Base-by-base conservation (phyloP, 345 rosid genomes). In the Bruguiera sexangula region DNA sequence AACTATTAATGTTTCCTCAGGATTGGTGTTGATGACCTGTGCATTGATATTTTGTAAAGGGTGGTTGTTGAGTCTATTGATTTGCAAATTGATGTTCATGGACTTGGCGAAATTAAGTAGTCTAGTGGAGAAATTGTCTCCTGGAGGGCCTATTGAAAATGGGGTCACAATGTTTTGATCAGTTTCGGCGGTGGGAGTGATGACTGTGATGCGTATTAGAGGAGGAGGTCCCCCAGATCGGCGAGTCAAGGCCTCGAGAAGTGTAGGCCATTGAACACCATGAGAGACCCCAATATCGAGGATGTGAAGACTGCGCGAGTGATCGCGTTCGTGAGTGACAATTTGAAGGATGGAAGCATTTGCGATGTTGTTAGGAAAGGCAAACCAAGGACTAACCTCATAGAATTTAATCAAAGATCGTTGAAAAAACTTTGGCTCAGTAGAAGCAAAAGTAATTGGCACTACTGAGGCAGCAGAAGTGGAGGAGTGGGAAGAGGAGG, bases 261-360 rank as follows among this genome's bases (percentile, higher is more conserved):
- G 87, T 10, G 90, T 94, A 6, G 97, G 98, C 97, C 97, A 94
- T 78, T 91, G 98, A 62, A 92, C 88, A 46, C 96, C 97, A 66
- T 94, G 97, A 65, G 98, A 94, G 58, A 91, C 93, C 16, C 98
- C 95, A 27, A 94, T 88, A 76, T 94, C 98, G 48, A 91, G 83
- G 72, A 94, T 80, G 76, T 94, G 98, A 50, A 91, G 83, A 69
- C 65, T 78, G 0, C 66, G 67, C 8, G 69, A 67, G 21, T 71
- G 71, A 53, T 73, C 80, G 30, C 67, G 67, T 21, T 79, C 84
- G 65, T 88, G 92, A 51, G 75, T 79, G 62, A 91, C 85, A 71
- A 89, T 76, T 76, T 94, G 97, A 60, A 91, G 85, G 73, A 94
- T 88, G 19, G 90, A 91, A 66, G 95, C 75, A 80, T 94, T 94